Percentiles rank a stretch among this genome's conserved stretches.
Conservation (phyloP, 2,329 filamentous ascomycete genomes). For the Pseudogymnoascus sp. region DNA sequence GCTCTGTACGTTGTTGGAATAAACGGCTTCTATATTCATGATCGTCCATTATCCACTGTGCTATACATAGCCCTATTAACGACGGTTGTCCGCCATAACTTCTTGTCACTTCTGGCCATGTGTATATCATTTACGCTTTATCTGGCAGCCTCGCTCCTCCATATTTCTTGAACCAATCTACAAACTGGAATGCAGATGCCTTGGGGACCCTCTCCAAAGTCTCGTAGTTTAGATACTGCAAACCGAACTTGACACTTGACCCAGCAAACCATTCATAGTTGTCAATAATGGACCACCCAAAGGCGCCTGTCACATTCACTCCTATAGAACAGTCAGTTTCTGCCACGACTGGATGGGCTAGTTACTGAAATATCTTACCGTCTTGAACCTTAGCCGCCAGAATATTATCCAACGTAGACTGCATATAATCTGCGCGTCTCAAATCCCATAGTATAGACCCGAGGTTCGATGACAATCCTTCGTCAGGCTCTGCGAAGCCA, state of each 20-base stretch:
- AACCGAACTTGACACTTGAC: slow-evolving; percentile 31
- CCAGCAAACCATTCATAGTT: slow-evolving; percentile 36
- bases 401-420: slow-evolving; percentile 36
- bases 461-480: slow-evolving; percentile 22
- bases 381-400: slow-evolving; percentile 32
- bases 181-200: slow-evolving; percentile 35
- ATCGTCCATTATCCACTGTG: neutral
- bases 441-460: slow-evolving; percentile 34
- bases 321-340: neutral
- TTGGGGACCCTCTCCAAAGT: slow-evolving; percentile 35
- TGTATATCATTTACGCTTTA: neutral
- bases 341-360: neutral
- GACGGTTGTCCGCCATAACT: neutral
- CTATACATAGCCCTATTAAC: neutral
- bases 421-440: slow-evolving; percentile 34
- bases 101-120: neutral
- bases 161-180: slow-evolving; percentile 34
- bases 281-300: slow-evolving; percentile 35
- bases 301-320: slow-evolving; percentile 36
- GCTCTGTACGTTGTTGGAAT: neutral
- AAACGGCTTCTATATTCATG: neutral
- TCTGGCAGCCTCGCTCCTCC: neutral
- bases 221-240: slow-evolving; percentile 38
- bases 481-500: slow-evolving; percentile 36
- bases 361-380: slow-evolving; percentile 12